Evolutionary conservation across 306 rosid genomes (phyloP), one percentile per base, ranked within the genome.

Genomic region (Boehmeria nivea): DNA sequence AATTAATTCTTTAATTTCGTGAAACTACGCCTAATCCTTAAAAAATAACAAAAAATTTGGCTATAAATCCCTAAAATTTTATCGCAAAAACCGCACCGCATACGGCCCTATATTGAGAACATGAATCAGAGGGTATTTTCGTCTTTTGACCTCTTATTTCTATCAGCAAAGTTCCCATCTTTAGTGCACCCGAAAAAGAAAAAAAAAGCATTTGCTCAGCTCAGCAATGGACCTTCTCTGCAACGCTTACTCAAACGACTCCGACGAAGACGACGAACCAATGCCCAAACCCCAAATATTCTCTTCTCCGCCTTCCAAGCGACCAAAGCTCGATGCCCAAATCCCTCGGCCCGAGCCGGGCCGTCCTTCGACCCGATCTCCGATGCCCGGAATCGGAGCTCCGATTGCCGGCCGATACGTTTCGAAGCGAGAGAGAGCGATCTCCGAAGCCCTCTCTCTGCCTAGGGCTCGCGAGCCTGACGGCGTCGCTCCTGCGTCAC

Each of bases 351-450:
- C 57, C 23, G 8, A 12, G 3, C 26, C 15, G 13, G n/a, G n/a
- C n/a, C 18, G 36, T 23, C 53, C 51, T 22, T n/a, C 66, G 19
- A 54, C 37, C 60, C 62, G 34, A 48, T 25, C 54, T 34, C 33
- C 70, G 45, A 22, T 25, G 42, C 57, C 22, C 67, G 73, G 37
- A 12, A 11, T 14, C 15, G 70, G 63, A 26, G n/a, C 73, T 65
- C 70, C 64, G 56, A 62, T 84, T 66, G 65, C 94, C 7, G 91
- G 94, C 12, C 71, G 82, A 48, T 87, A 87, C 66, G 49, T 90
- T 52, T 90, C 98, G 36, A 87, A 90, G 74, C 80, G 94, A 67
- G 83, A 90, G 73, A 75, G 94, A 31, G 78, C 91, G 16, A 40
- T 12, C 45, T 31, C 36, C 8, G 71, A 72, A 13, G 37, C 70